Evolutionary conservation across 768 basidiomycete species (phyloP).

Genomic region (Boletellus ananas): DNA sequence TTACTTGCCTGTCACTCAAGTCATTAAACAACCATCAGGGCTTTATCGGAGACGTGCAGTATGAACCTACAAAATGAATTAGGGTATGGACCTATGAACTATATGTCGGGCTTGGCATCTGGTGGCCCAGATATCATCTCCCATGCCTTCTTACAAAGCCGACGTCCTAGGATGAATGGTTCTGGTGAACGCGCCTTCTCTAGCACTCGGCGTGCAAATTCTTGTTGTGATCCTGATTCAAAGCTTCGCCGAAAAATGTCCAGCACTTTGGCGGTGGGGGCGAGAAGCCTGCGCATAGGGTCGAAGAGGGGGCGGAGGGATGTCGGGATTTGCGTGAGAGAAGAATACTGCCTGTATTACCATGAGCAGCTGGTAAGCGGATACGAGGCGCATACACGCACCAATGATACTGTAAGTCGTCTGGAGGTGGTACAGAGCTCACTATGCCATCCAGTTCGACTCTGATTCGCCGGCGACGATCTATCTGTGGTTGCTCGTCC

Average conservation of each 20-base stretch:
- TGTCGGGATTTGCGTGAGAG: constrained; percentile 58
- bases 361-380: neutral
- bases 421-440: constrained; percentile 23
- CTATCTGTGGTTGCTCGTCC: constrained; percentile 44
- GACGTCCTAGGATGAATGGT: constrained; percentile 46
- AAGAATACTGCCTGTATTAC: constrained; percentile 42
- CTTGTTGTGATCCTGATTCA: constrained; percentile 51
- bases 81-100: constrained; percentile 20
- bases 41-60: neutral
- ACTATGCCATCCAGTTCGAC: constrained; percentile 27
- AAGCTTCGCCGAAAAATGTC: constrained; percentile 51
- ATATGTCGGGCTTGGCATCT: constrained; percentile 25
- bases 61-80: constrained; percentile 11
- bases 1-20: too few relatives aligned
- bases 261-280: constrained; percentile 52
- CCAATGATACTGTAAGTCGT: constrained; percentile 34
- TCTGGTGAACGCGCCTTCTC: constrained; percentile 63
- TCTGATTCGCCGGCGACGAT: constrained; percentile 20
- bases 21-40: too few relatives aligned
- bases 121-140: constrained; percentile 33
- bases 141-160: constrained; percentile 39
- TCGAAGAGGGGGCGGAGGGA: constrained; percentile 51
- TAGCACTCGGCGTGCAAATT: constrained; percentile 56
- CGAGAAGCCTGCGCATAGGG: constrained; percentile 51
- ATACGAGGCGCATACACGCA: constrained; percentile 28